Percentiles rank a stretch among this genome's conserved stretches.
Evolutionary conservation across 345 rosid species (phyloP).

Genomic region (Salix dunnii): DNA sequence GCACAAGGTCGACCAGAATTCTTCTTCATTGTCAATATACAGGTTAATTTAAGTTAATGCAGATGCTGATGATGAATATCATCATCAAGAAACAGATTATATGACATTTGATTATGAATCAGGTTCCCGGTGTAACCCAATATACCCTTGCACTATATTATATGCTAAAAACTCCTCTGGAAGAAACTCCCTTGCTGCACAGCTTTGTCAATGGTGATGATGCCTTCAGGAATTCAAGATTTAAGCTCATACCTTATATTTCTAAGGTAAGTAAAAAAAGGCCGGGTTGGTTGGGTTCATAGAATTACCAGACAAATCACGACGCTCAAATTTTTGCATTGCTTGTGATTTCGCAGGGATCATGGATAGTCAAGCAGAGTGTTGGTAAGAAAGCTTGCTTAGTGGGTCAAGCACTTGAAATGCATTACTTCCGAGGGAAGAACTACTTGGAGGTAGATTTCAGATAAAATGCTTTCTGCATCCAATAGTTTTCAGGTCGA

Average conservation of each 20-base stretch:
- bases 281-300: neutral
- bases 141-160: slow-evolving; percentile 70
- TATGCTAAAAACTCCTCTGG: slow-evolving; percentile 65
- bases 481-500: neutral
- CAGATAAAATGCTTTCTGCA: neutral
- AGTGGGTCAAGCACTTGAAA: slow-evolving; percentile 73
- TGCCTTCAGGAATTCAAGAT: slow-evolving; percentile 83
- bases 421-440: slow-evolving; percentile 58
- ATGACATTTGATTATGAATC: slow-evolving; percentile 7
- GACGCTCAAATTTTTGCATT: neutral
- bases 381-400: slow-evolving; percentile 89
- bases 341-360: slow-evolving; percentile 47
- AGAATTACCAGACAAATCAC: neutral
- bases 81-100: neutral
- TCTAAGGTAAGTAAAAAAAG: slow-evolving; percentile 51
- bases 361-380: slow-evolving; percentile 96
- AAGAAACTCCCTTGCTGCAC: slow-evolving; percentile 65
- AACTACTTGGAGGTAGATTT: slow-evolving; percentile 77
- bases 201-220: slow-evolving; percentile 84
- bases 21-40: slow-evolving; percentile 77
- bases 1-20: slow-evolving; percentile 60
- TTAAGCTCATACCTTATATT: slow-evolving; percentile 89
- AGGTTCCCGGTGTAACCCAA: slow-evolving; percentile 71
- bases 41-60: slow-evolving; percentile 36
- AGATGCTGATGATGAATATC: neutral